Evolutionary conservation across 2,329 filamentous ascomycete genomes (phyloP), one percentile per base, ranked within the genome.

Genomic region (Claviceps monticola): DNA sequence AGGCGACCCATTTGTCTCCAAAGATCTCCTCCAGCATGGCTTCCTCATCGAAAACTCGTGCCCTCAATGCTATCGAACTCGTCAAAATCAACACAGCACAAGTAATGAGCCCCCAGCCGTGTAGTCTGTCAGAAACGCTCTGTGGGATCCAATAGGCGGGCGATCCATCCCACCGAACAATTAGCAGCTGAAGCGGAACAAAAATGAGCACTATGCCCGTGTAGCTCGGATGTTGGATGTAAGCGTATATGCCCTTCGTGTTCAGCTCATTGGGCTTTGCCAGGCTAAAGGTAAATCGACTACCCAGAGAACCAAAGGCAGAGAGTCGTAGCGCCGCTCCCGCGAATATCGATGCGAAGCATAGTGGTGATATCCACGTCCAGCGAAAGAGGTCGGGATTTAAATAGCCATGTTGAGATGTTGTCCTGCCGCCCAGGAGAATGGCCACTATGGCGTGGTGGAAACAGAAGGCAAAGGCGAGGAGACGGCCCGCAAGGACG

Each of bases 201-300:
- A 67, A 49, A 0, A 77, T 55, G 3, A 71, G 34, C 0, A 66
- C 9, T 2, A 71, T 45, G 0, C 71, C 75, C 0, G 70, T 70
- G 53, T 79, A 79, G 51, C 74, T 74, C 2, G 75, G 74, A 56
- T 79, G 74, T 57, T 77, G 74, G 2, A 77, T 60, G 54, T 71
- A 73, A 17, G 56, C 54, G 54, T 78, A 78, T 1, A 78, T 61
- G 0, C 75, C 75, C 1, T 57, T 62, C 0, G 73, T 78, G 13
- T 68, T 65, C 7, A 79, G 60, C 1, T 60, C 56, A 52, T 73
- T 66, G 1, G 77, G 77, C 49, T 64, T 58, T 0, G 70, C 62
- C 2, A 80, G 68, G 2, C 67, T 64, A 56, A 78, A 80, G 0
- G 76, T 80, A 56, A 79, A 80, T 52, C 75, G 70, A 9, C 61